Evolutionary conservation across 1,284 basidiomycete genomes (phyloP), one percentile per base, ranked within the genome.

Genomic region (Moesziomyces aphidis): DNA sequence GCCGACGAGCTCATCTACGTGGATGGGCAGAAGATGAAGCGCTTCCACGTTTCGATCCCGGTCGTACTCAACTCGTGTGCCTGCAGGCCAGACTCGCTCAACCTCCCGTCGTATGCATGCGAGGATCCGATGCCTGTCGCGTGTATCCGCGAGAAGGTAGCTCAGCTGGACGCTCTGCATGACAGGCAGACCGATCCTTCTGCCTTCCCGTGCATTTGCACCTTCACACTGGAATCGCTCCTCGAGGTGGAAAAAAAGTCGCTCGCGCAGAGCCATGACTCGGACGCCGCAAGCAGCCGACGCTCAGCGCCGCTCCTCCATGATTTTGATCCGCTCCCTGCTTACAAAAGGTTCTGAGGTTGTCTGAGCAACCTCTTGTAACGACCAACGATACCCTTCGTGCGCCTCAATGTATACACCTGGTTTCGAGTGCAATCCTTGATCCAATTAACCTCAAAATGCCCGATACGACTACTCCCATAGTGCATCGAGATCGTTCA

Each of bases 201-300:
- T 5, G 65, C 59, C n/a, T 57, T 50, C 17, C 61, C 67, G 9
- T 70, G 67, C 57, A 70, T 60, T 22, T 70, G 67, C 61, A 70
- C 53, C 10, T 56, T 55, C 39, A 49, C 57, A 11, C 48, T 70
- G n/a, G 61, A 70, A 13, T 36, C 31, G 8, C 46, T 70, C n/a
- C 50, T 63, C n/a, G 67, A 70, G 53, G 57, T 64, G 10, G 67
- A 70, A 46, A 59, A 56, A 31, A 51, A 56, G 23, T 44, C 58
- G 5, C 43, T 39, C 8, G 48, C 57, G 9, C 31, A 31, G 31
- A 31, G 31, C 9, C 31, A 31, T 31, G 31, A 31, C 31, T 31
- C 31, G 31, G 31, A 31, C 11, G 8, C 31, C 9, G 31, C 31
- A 31, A 31, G 31, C 31, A 9, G 31, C 31, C 31, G 31, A 10